These are phyloP conservation scores for Rhizopus arrhizus DNA, from an alignment of 371 early-diverging fungal species.

Conservation along the genomic window DNA sequence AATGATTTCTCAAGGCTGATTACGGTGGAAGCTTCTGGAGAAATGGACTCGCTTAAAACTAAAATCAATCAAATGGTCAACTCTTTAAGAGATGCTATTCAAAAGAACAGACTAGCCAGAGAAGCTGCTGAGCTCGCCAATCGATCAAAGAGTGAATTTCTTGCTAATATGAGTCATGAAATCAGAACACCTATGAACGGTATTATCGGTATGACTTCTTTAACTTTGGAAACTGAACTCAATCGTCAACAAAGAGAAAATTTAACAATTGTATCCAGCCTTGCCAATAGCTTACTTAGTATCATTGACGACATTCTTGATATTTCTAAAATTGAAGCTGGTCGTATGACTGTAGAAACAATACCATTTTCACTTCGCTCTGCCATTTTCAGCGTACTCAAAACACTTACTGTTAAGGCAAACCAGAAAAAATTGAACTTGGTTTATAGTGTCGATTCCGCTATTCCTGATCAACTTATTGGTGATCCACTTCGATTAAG, in stretches of 20 bases:
- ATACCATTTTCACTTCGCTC: constrained; percentile 70
- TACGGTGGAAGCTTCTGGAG: constrained; percentile 35
- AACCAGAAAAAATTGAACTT: constrained; percentile 36
- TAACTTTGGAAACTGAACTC: constrained; percentile 66
- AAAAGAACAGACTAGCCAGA: constrained; percentile 70
- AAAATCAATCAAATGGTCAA: constrained; percentile 56
- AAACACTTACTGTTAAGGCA: constrained; percentile 30
- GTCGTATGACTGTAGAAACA: constrained; percentile 70
- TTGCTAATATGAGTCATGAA: too few relatives aligned
- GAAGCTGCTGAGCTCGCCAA: constrained; percentile 78
- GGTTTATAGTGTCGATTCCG: constrained; percentile 63
- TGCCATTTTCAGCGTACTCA: constrained; percentile 66
- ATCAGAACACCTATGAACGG: constrained; percentile 80
- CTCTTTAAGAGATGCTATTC: constrained; percentile 68
- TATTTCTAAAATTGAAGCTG: constrained; percentile 83
- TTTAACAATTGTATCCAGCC: constrained; percentile 67
- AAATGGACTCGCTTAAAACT: constrained; percentile 44
- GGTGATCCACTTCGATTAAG: constrained; percentile 77
- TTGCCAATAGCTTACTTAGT: constrained; percentile 68
- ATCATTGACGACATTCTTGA: constrained; percentile 85
- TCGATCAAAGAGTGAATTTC: constrained; percentile 71
- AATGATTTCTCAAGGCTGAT: constrained; percentile 41
- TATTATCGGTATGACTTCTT: constrained; percentile 74
- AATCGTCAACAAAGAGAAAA: constrained; percentile 77
- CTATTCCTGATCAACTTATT: constrained; percentile 68